Percentiles rank a stretch among this genome's conserved stretches.
Evolutionary conservation across 2,329 filamentous ascomycete genomes (phyloP).

Genomic region (Orbilia quercus): DNA sequence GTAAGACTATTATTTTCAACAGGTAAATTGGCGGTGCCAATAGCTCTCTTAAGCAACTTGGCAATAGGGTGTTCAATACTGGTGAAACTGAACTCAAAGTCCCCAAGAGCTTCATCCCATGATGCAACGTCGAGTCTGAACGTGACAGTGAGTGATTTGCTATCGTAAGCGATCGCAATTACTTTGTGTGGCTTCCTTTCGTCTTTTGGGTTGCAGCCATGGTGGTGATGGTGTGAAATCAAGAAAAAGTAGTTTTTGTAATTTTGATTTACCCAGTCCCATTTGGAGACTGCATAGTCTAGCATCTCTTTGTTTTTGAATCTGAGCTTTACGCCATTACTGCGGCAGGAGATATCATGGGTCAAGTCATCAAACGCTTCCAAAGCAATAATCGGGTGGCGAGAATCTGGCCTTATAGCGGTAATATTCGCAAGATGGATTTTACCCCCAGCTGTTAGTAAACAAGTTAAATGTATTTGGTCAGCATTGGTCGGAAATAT

Average conservation of each 20-base stretch:
- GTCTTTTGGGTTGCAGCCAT: constrained; percentile 26
- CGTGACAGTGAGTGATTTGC: neutral
- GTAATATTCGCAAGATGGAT: constrained; percentile 28
- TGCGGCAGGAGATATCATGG: constrained; percentile 11
- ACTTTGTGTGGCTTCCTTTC: constrained; percentile 35
- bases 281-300: constrained; percentile 24
- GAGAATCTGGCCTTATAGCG: constrained; percentile 12
- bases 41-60: constrained; percentile 11
- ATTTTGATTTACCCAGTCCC: constrained; percentile 37
- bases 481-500: neutral
- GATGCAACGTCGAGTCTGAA: constrained; percentile 1
- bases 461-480: neutral
- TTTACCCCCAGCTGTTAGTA: constrained; percentile 5
- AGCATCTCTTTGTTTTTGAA: constrained; percentile 17
- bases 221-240: constrained; percentile 28
- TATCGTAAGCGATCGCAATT: neutral
- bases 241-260: constrained; percentile 22
- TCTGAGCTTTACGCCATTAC: constrained; percentile 8
- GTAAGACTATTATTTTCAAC: neutral
- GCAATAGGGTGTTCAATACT: constrained; percentile 14
- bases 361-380: constrained; percentile 27
- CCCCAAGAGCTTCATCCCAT: constrained; percentile 26
- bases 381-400: constrained; percentile 20
- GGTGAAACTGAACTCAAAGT: constrained; percentile 22
- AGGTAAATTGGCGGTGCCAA: neutral